A percentile compares a stretch with the other conserved stretches of the same genome.
These are phyloP conservation scores for Malus sylvestris DNA, from an alignment of 306 rosid species.

Conservation along the genomic window DNA sequence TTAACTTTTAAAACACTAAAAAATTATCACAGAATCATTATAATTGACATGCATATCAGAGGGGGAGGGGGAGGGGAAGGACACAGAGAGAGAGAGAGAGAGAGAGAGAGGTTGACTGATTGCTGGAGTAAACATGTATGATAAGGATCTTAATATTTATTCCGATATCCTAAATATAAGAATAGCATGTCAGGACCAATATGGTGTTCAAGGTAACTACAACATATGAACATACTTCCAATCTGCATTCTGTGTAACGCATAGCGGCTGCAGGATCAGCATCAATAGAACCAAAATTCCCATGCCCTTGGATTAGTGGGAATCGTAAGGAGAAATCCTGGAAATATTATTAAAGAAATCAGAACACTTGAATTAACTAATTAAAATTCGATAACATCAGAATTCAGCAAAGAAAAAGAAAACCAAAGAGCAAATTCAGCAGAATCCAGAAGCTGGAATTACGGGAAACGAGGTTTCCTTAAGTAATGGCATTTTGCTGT, in stretches of 20 bases:
- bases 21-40: neutral
- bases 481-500: neutral
- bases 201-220: conserved; percentile 1
- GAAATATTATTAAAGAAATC: neutral
- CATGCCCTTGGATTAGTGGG: conserved; percentile 92
- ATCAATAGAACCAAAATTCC: conserved; percentile 95
- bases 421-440: neutral
- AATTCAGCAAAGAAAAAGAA: neutral
- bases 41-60: neutral
- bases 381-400: neutral
- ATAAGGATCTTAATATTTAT: neutral
- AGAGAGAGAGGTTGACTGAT: neutral
- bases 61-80: neutral
- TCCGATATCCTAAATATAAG: neutral
- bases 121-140: neutral
- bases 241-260: conserved; percentile 98
- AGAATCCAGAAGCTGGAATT: neutral
- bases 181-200: neutral
- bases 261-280: conserved; percentile 99
- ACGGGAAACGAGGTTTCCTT: neutral
- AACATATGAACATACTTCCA: conserved; percentile 52
- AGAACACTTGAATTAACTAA: neutral
- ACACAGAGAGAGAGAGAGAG: neutral
- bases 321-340: conserved; percentile 90
- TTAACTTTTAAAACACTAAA: neutral